Evolutionary conservation across 1,139 yeast species (phyloP), one percentile per base, ranked within the genome.

Genomic region (Hanseniaspora uvarum): DNA sequence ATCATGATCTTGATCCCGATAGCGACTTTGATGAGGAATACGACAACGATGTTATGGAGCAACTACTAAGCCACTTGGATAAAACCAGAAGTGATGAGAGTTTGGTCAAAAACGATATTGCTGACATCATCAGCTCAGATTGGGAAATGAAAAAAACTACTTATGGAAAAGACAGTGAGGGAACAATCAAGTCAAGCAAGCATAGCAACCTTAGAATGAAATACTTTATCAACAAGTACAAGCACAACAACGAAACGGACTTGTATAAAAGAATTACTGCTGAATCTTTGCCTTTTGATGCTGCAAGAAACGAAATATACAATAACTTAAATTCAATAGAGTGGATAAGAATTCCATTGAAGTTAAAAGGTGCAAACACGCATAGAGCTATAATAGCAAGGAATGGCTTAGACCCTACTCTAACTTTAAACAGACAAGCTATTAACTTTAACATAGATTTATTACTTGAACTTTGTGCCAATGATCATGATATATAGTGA

Each of bases 311-410:
- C 40, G 62, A 59, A 18, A 81, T 82, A 31, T 64, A 76, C 36
- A 63, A 71, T 2, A 76, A 78, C 58, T 69, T 84, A 62, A 80
- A 80, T 61, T 60, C 67, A 28, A 61, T 83, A 12, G 69, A 73
- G n/a, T 83, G 89, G 88, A 69, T 76, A 52, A 81, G 83, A 61
- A 70, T 83, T 16, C 82, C 88, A 0, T 79, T 80, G 1, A 80
- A 77, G 60, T 71, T 82, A 45, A 83, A 80, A 59, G 76, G 80
- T 16, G 72, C 82, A 66, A 83, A 83, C 64, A 79, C 92, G 0
- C 94, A 84, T 62, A 87, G 80, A 60, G 82, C 83, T 0, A 79
- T 83, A 43, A 81, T 82, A 24, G 83, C 86, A 11, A 71, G 94
- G 58, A 71, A 81, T 56, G 88, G 88, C 0, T 70, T 80, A 1